Evolutionary conservation across 2,329 filamentous ascomycete species (phyloP).

Genomic region (Penicillium corylophilum): DNA sequence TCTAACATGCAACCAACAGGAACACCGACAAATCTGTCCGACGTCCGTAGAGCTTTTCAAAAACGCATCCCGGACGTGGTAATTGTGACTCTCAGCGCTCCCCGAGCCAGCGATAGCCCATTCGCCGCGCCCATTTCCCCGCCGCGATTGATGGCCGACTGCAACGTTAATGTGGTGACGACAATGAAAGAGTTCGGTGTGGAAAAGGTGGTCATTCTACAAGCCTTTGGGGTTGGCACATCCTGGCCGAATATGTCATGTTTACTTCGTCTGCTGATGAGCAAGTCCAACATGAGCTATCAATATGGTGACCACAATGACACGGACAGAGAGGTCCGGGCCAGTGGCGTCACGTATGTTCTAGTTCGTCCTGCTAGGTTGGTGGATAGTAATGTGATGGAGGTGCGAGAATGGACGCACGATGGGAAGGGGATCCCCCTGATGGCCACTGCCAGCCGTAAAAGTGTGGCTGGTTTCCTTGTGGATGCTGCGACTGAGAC

Average conservation of each 20-base stretch:
- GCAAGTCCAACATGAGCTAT: conserved; percentile 47
- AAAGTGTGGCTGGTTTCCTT: conserved; percentile 49
- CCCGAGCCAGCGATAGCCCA: conserved; percentile 48
- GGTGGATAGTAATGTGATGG: conserved; percentile 37
- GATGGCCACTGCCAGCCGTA: conserved; percentile 38
- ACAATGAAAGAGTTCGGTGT: conserved; percentile 40
- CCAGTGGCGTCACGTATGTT: conserved; percentile 40
- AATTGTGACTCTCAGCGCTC: conserved; percentile 52
- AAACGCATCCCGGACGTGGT: conserved; percentile 35
- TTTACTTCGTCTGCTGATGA: conserved; percentile 48
- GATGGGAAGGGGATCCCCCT: conserved; percentile 45
- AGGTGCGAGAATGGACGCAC: conserved; percentile 44
- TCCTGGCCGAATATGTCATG: conserved; percentile 46
- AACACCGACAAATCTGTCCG: conserved; percentile 20
- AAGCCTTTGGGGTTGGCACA: conserved; percentile 50
- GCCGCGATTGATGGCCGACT: conserved; percentile 49
- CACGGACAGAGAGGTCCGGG: conserved; percentile 46
- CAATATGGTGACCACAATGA: conserved; percentile 51
- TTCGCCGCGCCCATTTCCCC: conserved; percentile 49
- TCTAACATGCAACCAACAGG: conserved; percentile 7
- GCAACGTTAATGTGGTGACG: conserved; percentile 38
- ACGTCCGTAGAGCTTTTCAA: conserved; percentile 21
- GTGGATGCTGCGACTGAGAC: conserved; percentile 44
- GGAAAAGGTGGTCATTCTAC: conserved; percentile 51
- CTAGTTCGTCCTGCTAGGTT: conserved; percentile 49